These are phyloP conservation scores for Durusdinium trenchii DNA, from an alignment of 73 alveolate species.

Conservation along the genomic window DNA sequence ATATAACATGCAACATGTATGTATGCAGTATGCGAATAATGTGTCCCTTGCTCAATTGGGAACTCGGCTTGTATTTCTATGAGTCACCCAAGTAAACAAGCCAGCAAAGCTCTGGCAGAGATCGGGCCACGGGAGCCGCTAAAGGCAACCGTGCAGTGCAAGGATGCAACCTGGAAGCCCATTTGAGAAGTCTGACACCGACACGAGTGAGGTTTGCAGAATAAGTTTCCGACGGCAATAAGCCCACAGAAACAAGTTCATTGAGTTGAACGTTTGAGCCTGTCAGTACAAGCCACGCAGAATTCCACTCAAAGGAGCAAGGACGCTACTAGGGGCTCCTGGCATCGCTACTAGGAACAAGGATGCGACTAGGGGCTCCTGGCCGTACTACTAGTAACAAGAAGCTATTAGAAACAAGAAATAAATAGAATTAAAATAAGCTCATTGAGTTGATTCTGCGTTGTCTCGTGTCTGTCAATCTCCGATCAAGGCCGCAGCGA, in stretches of 20 bases:
- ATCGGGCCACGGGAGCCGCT: not conserved
- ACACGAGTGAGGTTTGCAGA: not conserved
- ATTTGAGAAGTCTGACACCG: not conserved
- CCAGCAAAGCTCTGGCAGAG: not conserved
- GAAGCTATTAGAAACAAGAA: not conserved
- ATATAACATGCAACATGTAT: too few relatives aligned
- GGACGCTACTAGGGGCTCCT: not conserved
- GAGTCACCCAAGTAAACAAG: too few relatives aligned
- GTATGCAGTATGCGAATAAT: too few relatives aligned
- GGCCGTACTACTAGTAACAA: too few relatives aligned
- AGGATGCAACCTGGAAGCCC: constrained; percentile 15
- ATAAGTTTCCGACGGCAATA: not conserved
- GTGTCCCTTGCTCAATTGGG: not conserved
- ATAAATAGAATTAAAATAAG: too few relatives aligned
- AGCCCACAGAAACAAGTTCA: not conserved
- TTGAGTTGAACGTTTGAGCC: constrained; percentile 35
- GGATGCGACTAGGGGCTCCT: not conserved
- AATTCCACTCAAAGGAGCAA: not conserved
- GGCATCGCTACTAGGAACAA: not conserved
- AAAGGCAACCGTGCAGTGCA: constrained; percentile 22
- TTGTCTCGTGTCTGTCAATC: too few relatives aligned
- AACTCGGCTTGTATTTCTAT: too few relatives aligned
- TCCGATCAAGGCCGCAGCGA: not conserved
- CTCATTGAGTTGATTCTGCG: too few relatives aligned
- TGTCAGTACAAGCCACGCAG: not conserved